phyloP scores from a whole-genome alignment of 2,329 filamentous ascomycete species.

The Hypomyces rosellus region DNA sequence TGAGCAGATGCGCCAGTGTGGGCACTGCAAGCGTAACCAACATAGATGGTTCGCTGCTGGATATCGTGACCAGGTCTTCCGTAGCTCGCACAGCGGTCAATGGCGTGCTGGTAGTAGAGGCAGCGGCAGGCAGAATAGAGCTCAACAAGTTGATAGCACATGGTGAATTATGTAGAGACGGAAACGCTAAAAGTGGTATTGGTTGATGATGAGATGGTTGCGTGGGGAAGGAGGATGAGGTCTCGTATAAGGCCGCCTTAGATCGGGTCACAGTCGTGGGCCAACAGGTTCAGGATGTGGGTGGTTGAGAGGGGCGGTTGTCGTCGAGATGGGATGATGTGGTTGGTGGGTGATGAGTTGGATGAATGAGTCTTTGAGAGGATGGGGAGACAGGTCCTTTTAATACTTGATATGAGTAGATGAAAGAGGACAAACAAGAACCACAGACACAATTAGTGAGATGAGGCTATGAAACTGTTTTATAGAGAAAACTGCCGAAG shows the following conservation, averaged over 20 bases:
- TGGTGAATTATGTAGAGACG: slow-evolving; percentile 33
- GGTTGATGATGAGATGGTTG: slow-evolving; percentile 2
- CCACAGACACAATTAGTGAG: slow-evolving; percentile 5
- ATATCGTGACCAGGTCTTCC: slow-evolving; percentile 66
- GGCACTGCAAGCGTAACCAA: slow-evolving; percentile 67
- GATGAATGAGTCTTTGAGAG: not conserved
- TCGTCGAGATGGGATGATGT: not conserved
- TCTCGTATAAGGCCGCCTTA: not conserved
- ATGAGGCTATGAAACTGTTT: slow-evolving; percentile 10
- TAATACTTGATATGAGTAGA: slow-evolving; percentile 2
- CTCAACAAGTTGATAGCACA: slow-evolving; percentile 86
- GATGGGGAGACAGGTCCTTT: slow-evolving; percentile 9
- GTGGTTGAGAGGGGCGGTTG: not conserved
- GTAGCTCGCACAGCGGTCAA: slow-evolving; percentile 75
- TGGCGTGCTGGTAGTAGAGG: slow-evolving; percentile 78
- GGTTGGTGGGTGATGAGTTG: slow-evolving; percentile 3
- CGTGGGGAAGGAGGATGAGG: not conserved
- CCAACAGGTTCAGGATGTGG: slow-evolving; percentile 1
- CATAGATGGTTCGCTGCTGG: slow-evolving; percentile 69
- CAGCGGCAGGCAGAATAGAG: slow-evolving; percentile 82
- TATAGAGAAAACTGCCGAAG: slow-evolving; percentile 14
- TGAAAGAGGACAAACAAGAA: slow-evolving; percentile 7
- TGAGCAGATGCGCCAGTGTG: slow-evolving; percentile 31
- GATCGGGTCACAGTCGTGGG: slow-evolving; percentile 4
- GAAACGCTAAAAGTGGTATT: not conserved